Percentiles rank a stretch among this genome's conserved stretches.
These are phyloP conservation scores for Colletotrichum filicis DNA, from an alignment of 2,329 filamentous ascomycete species.

Conservation along the genomic window DNA sequence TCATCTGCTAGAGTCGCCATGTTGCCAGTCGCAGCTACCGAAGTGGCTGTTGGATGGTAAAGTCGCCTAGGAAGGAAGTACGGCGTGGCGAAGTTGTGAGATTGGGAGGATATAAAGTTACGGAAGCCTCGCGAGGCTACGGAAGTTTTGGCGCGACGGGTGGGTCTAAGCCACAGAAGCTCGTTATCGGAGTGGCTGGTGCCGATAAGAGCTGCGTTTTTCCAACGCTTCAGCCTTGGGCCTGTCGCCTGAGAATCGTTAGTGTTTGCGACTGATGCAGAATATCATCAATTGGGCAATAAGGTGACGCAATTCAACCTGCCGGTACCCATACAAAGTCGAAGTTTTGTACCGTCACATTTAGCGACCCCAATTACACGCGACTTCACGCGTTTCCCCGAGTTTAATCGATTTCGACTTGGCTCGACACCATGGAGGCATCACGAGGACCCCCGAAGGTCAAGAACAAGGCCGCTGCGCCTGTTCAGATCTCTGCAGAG, in stretches of 20 bases:
- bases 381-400: background rate
- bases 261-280: background rate
- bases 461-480: constrained; percentile 97
- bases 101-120: background rate
- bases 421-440: constrained; percentile 77
- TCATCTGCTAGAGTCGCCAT: constrained; percentile 96
- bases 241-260: background rate
- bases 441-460: constrained; percentile 92
- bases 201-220: constrained; percentile 20
- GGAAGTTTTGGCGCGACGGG: background rate
- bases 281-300: background rate
- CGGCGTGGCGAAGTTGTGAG: background rate
- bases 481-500: constrained; percentile 92
- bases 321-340: too few species aligned
- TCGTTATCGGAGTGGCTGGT: constrained; percentile 17
- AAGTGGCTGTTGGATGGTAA: background rate
- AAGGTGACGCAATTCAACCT: background rate
- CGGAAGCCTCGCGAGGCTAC: constrained; percentile 22
- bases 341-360: background rate
- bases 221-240: constrained; percentile 10
- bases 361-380: background rate
- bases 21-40: constrained; percentile 31
- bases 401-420: background rate
- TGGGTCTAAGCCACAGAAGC: background rate
- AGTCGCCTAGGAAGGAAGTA: background rate